Evolutionary conservation across 805 yeast species (phyloP).

Genomic region (Ogataea paraovalis): DNA sequence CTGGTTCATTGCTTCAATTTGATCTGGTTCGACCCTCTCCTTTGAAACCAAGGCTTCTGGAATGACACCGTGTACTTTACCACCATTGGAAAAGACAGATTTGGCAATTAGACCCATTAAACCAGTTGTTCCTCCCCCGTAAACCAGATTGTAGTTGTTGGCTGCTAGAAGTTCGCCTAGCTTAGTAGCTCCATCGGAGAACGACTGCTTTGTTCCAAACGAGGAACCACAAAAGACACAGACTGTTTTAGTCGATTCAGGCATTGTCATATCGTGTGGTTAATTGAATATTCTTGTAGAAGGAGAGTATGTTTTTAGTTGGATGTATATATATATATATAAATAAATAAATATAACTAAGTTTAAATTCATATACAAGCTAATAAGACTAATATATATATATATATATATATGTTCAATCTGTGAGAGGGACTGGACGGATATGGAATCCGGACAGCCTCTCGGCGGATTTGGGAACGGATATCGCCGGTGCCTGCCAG

Average conservation of each 20-base stretch:
- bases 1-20: conserved; percentile 40
- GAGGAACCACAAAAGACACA: conserved; percentile 90
- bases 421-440: too few relatives aligned
- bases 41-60: conserved; percentile 78
- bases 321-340: too few relatives aligned
- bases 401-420: too few relatives aligned
- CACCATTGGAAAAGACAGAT: conserved; percentile 52
- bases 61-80: conserved; percentile 78
- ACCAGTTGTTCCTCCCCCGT: conserved; percentile 89
- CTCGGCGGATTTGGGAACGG: too few relatives aligned
- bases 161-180: conserved; percentile 58
- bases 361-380: too few relatives aligned
- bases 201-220: conserved; percentile 53
- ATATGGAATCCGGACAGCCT: too few relatives aligned
- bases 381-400: too few relatives aligned
- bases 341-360: too few relatives aligned
- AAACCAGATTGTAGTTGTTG: conserved; percentile 69
- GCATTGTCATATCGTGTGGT: not conserved
- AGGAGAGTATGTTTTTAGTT: too few relatives aligned
- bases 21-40: conserved; percentile 46
- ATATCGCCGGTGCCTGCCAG: too few relatives aligned
- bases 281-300: too few relatives aligned
- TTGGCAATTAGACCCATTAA: conserved; percentile 76
- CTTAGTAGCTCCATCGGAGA: conserved; percentile 48
- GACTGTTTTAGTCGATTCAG: conserved; percentile 38